A percentile compares a stretch with the other conserved stretches of the same genome.
Conservation (phyloP, 139 green algal genomes). For the Desmodesmus armatus region DNA sequence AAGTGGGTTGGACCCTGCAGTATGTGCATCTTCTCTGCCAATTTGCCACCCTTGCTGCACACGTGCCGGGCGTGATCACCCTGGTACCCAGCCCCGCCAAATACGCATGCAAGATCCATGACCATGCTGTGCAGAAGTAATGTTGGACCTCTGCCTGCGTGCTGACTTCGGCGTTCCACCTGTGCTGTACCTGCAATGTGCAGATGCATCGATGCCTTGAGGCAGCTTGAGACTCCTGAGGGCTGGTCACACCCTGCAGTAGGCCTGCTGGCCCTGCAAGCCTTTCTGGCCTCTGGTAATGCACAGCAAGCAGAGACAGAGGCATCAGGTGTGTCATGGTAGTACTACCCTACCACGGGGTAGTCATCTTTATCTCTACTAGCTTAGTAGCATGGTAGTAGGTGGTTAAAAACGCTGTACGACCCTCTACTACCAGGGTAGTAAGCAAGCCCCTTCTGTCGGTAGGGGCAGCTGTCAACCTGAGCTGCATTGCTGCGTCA, state of each 20-base stretch:
- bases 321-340: neutral
- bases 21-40: no score
- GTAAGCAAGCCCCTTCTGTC: neutral
- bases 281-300: conserved; percentile 1
- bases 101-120: no score
- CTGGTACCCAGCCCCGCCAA: no score
- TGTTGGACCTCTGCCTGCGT: no score
- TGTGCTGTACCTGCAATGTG: no score
- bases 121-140: no score
- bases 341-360: neutral
- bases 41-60: no score
- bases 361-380: neutral
- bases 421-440: neutral
- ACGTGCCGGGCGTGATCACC: no score
- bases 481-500: neutral
- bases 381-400: neutral
- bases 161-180: no score
- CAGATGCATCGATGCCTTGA: conserved; percentile 16
- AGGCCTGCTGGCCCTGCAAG: conserved; percentile 14
- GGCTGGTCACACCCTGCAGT: neutral
- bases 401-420: neutral
- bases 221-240: conserved; percentile 8
- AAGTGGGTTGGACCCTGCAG: no score
- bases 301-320: conserved; percentile 13
- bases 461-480: neutral